phyloP scores from a whole-genome alignment of 1,284 basidiomycete genomes.

The Meripilus lineatus region DNA sequence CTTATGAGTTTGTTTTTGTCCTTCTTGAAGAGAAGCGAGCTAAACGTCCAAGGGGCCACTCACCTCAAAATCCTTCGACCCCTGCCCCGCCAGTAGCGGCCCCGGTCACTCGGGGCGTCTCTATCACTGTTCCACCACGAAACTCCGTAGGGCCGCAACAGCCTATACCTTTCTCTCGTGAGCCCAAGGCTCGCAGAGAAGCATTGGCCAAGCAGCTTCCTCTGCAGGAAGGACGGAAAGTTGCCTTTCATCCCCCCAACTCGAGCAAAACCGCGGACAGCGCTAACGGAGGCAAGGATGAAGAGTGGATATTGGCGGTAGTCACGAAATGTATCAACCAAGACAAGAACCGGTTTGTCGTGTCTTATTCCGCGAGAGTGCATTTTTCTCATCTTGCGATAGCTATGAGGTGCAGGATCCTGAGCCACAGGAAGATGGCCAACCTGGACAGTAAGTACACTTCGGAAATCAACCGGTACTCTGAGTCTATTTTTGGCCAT shows the following conservation, averaged over 20 bases:
- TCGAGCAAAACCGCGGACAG: constrained; percentile 40
- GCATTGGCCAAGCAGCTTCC: constrained; percentile 57
- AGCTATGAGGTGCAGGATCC: constrained; percentile 82
- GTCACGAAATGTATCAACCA: constrained; percentile 64
- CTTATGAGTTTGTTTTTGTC: not conserved
- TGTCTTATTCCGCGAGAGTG: no score
- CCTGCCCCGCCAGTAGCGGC: constrained; percentile 36
- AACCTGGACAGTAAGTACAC: constrained; percentile 56
- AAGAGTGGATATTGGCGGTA: constrained; percentile 77
- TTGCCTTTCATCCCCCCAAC: constrained; percentile 70
- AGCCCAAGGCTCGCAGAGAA: constrained; percentile 60
- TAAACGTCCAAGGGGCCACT: constrained; percentile 67
- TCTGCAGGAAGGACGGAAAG: constrained; percentile 65
- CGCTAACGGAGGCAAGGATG: constrained; percentile 47
- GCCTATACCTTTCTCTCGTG: constrained; percentile 56
- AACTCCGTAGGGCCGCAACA: constrained; percentile 53
- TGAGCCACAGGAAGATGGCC: constrained; percentile 72
- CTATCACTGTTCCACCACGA: constrained; percentile 51
- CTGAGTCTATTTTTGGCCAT: constrained; percentile 7
- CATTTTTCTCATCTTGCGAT: not conserved
- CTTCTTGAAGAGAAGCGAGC: constrained; percentile 57
- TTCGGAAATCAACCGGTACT: not conserved
- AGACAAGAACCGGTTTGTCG: constrained; percentile 59
- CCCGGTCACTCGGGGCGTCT: constrained; percentile 37
- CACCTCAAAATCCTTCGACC: constrained; percentile 44